These are phyloP conservation scores for Geranium incanum DNA, from an alignment of 441 rosid species.

Conservation along the genomic window DNA sequence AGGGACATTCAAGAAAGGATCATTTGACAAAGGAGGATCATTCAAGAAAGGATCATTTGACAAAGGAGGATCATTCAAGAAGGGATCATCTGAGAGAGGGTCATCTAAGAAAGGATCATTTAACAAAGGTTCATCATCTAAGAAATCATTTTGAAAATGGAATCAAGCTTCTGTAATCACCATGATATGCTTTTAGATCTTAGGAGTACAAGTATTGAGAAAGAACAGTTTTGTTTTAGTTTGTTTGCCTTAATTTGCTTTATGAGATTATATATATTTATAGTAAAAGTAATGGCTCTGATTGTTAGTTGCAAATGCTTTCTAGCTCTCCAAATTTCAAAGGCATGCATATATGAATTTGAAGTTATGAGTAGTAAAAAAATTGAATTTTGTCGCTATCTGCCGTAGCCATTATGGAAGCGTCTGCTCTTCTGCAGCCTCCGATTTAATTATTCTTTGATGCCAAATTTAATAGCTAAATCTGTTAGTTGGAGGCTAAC, in stretches of 20 bases:
- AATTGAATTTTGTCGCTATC: too few relatives aligned
- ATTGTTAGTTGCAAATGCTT: too few relatives aligned
- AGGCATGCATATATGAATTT: too few relatives aligned
- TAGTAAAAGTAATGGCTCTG: too few relatives aligned
- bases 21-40: slow-evolving; percentile 24
- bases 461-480: too few relatives aligned
- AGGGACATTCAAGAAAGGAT: slow-evolving; percentile 24
- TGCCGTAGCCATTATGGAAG: too few relatives aligned
- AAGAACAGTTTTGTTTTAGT: not conserved
- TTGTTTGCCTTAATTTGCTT: not conserved
- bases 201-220: not conserved
- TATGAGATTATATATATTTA: not conserved
- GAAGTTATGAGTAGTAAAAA: too few relatives aligned
- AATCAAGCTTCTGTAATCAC: not conserved
- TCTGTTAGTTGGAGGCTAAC: too few relatives aligned
- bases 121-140: not conserved
- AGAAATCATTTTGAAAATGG: not conserved
- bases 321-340: too few relatives aligned
- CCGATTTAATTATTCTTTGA: too few relatives aligned
- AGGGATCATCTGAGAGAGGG: slow-evolving; percentile 13
- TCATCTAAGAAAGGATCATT: slow-evolving; percentile 11
- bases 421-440: too few relatives aligned
- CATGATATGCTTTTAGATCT: not conserved
- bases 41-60: slow-evolving; percentile 32
- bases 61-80: slow-evolving; percentile 29